These are phyloP conservation scores for Parmelia sp. DNA, from an alignment of 495 filamentous ascomycete species.

Conservation along the genomic window DNA sequence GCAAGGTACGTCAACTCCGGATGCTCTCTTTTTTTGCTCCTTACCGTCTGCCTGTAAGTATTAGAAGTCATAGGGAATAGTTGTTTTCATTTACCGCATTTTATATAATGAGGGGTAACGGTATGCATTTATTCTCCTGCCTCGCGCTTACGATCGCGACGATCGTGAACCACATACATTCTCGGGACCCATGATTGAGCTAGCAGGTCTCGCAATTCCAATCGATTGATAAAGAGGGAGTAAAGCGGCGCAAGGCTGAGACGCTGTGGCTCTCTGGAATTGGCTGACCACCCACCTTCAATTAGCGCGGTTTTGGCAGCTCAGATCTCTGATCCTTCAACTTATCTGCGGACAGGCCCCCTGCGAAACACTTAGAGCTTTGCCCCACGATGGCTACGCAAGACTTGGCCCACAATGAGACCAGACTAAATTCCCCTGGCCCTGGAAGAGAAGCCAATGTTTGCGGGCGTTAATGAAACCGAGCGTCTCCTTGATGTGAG, in stretches of 20 bases:
- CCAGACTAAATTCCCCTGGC: conserved; percentile 7
- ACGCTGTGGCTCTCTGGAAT: too few relatives aligned
- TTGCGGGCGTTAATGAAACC: conserved; percentile 1
- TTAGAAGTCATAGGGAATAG: not conserved
- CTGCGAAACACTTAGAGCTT: not conserved
- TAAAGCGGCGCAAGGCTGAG: too few relatives aligned
- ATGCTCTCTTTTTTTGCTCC: not conserved
- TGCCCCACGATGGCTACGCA: not conserved
- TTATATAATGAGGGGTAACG: not conserved
- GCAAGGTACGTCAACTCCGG: conserved; percentile 1
- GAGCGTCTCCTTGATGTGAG: not conserved
- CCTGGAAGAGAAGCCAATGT: conserved; percentile 9
- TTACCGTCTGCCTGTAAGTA: not conserved
- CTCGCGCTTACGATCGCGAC: too few relatives aligned
- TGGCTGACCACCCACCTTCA: too few relatives aligned
- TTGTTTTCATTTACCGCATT: not conserved
- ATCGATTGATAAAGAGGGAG: too few relatives aligned
- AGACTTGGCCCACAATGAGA: not conserved
- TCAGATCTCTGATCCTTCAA: too few relatives aligned
- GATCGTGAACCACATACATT: too few relatives aligned
- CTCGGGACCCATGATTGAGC: too few relatives aligned
- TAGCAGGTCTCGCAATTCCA: too few relatives aligned
- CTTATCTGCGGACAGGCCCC: too few relatives aligned
- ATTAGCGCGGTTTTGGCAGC: too few relatives aligned
- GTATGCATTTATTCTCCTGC: not conserved